phyloP scores from a whole-genome alignment of 805 yeast genomes.

The baker's yeast (Saccharomyces cerevisiae) region DNA sequence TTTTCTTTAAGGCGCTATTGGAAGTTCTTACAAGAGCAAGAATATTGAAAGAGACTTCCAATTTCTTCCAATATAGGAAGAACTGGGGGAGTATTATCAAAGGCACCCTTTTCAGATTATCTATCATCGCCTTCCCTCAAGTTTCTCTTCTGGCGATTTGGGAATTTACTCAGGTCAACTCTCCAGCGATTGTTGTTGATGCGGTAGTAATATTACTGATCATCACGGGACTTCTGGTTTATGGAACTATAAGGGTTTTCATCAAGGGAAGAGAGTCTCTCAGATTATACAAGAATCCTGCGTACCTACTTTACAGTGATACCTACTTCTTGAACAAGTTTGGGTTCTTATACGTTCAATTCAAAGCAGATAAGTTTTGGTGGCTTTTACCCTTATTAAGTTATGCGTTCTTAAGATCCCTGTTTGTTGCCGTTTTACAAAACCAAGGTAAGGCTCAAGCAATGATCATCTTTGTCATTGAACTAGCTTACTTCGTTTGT shows the following conservation, averaged over 20 bases:
- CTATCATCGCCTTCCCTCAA: slow-evolving; percentile 83
- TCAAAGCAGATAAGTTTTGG: slow-evolving; percentile 78
- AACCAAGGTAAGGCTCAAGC: slow-evolving; percentile 74
- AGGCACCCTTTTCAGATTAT: slow-evolving; percentile 80
- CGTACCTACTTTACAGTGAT: slow-evolving; percentile 83
- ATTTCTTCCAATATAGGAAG: slow-evolving; percentile 66
- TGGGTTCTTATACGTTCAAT: slow-evolving; percentile 90
- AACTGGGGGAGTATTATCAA: slow-evolving; percentile 82
- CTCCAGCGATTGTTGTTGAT: slow-evolving; percentile 72
- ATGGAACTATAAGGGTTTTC: slow-evolving; percentile 69
- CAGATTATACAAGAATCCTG: slow-evolving; percentile 77
- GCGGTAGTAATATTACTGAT: slow-evolving; percentile 65
- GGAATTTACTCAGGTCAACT: slow-evolving; percentile 80
- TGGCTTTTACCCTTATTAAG: slow-evolving; percentile 60
- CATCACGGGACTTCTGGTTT: slow-evolving; percentile 49
- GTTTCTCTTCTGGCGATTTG: slow-evolving; percentile 72
- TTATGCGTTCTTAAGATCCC: slow-evolving; percentile 64
- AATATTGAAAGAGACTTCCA: slow-evolving; percentile 46
- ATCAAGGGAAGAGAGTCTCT: slow-evolving; percentile 66
- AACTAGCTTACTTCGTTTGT: slow-evolving; percentile 56
- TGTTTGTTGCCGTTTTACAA: slow-evolving; percentile 84
- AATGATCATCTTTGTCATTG: slow-evolving; percentile 64
- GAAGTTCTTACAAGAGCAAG: slow-evolving; percentile 56
- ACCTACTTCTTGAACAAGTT: slow-evolving; percentile 69
- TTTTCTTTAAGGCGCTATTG: slow-evolving; percentile 58